Base-by-base conservation (phyloP, 1,284 basidiomycete species). In the Ustilago xerochloae region DNA sequence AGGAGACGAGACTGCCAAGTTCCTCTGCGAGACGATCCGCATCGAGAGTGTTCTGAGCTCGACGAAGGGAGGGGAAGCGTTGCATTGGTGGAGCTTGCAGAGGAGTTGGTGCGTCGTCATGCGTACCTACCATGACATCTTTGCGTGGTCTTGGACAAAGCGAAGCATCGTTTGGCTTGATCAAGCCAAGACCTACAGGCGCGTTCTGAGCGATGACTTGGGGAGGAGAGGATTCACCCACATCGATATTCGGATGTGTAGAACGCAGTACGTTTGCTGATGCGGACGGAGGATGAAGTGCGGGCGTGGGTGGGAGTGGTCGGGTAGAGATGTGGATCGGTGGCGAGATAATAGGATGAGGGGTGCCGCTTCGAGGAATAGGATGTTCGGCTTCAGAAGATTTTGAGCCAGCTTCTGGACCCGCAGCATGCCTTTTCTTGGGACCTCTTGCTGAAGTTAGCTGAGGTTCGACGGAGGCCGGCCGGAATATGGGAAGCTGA, bases 301-400 rank as follows among this genome's bases (percentile, higher is more conserved):
- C 54, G 6, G 64, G 64, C 15, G 59, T 58, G 7, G 65, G 65
- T 20, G 65, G 65, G 4, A 68, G 54, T 2, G 65, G 65, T 24
- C 65, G 65, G 20, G 46, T 68, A 15, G 22, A 49, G 28, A 62
- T 16, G 18, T 46, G 54, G 10, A 57, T 10, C 2, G 53, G 4
- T 2, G 46, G 24, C 0, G 39, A 33, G 4, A 35, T 15, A 4
- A 45, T 33, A 1, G 64, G 58, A 6, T 45, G 57, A 18, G 59
- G 50, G 6, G 50, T 49, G 10, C 35, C 54, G 15, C 43, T 18
- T 6, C 59, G 59, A 15, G 36, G 16, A 1, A 32, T 50, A 10
- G 50, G 54, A 7, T 9, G 45, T 29, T 46, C 59, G 10, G 32
- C 30, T 1, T 22, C 48, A n/a, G 39, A 20, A 8, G 41, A 9